A percentile compares a stretch with the other conserved stretches of the same genome.
phyloP scores from a whole-genome alignment of 768 basidiomycete genomes.

The Rhodotorula paludigena region DNA sequence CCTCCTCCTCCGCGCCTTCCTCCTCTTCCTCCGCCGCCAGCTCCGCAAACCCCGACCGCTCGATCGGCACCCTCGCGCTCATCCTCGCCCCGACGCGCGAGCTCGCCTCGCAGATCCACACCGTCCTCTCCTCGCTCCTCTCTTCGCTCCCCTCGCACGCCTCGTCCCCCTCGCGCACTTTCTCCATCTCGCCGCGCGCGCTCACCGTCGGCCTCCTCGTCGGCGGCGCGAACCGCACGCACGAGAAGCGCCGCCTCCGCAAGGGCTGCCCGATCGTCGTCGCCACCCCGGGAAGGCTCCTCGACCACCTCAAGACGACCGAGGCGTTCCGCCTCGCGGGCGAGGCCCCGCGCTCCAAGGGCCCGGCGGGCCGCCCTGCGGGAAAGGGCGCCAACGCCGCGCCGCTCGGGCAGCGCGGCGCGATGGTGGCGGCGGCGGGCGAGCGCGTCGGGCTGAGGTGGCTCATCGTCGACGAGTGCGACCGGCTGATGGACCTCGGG shows the following conservation, averaged over 20 bases:
- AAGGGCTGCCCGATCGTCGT: constrained; percentile 95
- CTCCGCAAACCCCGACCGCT: constrained; percentile 82
- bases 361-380: not conserved
- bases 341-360: constrained; percentile 10
- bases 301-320: constrained; percentile 95
- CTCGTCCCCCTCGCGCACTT: constrained; percentile 58
- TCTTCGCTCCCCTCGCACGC: constrained; percentile 68
- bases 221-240: constrained; percentile 86
- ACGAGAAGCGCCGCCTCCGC: constrained; percentile 90
- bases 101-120: constrained; percentile 91
- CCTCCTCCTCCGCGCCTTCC: constrained; percentile 57
- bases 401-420: constrained; percentile 17
- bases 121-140: constrained; percentile 80
- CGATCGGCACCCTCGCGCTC: constrained; percentile 87
- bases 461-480: constrained; percentile 95
- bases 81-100: constrained; percentile 94
- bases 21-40: constrained; percentile 3
- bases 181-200: constrained; percentile 60
- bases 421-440: not conserved
- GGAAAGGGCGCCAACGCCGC: constrained; percentile 22
- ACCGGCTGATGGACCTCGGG: constrained; percentile 93
- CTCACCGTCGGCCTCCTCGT: constrained; percentile 87
- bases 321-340: constrained; percentile 74
- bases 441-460: constrained; percentile 55
- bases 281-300: constrained; percentile 85